phyloP scores from a whole-genome alignment of 2,329 filamentous ascomycete species.

The Botrytis pseudocinerea region DNA sequence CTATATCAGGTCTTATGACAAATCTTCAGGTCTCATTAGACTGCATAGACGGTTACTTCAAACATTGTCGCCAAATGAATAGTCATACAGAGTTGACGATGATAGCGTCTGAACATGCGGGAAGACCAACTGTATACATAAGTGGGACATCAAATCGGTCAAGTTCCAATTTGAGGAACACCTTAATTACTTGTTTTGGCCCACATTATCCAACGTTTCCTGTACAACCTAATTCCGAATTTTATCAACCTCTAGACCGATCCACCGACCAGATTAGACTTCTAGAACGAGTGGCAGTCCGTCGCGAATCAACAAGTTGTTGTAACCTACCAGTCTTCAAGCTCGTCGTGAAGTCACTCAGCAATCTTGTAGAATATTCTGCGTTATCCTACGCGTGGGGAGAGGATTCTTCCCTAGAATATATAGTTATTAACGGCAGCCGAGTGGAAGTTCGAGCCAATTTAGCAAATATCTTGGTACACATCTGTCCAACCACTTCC shows the following conservation, averaged over 20 bases:
- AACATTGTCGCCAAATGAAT: fast-evolving
- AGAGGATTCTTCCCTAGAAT: neutral
- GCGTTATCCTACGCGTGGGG: neutral
- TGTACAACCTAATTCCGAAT: neutral
- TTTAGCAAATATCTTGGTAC: neutral
- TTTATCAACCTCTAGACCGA: neutral
- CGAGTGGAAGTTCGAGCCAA: neutral
- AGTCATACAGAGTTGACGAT: neutral
- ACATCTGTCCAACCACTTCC: neutral
- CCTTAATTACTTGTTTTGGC: neutral
- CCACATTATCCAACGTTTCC: neutral
- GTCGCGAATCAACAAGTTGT: neutral
- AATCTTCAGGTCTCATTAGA: neutral
- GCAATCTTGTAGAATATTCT: neutral
- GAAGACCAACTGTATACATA: neutral
- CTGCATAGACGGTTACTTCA: neutral
- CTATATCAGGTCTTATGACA: neutral
- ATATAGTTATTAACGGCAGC: neutral
- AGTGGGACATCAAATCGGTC: neutral
- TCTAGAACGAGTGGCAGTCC: neutral
- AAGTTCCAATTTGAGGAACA: neutral
- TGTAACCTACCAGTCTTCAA: fast-evolving
- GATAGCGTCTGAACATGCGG: neutral
- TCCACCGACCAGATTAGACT: neutral
- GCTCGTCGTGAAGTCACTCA: neutral